Evolutionary conservation across 805 yeast genomes (phyloP).

Genomic region (Saccharomyces jurei): DNA sequence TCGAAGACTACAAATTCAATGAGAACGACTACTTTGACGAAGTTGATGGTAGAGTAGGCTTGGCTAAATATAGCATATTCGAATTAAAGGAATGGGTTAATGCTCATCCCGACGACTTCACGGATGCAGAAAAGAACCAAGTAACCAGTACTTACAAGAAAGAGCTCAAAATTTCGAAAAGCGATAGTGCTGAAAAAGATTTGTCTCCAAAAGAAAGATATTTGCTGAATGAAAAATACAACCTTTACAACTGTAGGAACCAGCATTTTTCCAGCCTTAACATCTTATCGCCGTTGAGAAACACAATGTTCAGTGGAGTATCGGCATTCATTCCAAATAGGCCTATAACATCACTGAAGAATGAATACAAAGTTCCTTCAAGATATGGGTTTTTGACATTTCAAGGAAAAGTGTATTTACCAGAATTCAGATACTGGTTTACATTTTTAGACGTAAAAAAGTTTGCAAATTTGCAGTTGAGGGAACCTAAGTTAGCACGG

Average conservation of each 20-base stretch:
- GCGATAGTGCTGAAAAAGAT: slow-evolving; percentile 12
- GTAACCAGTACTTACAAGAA: slow-evolving; percentile 9
- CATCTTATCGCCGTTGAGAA: slow-evolving; percentile 45
- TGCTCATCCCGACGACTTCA: slow-evolving; percentile 9
- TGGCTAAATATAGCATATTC: slow-evolving; percentile 5
- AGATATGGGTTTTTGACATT: slow-evolving; percentile 29
- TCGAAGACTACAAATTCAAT: not conserved
- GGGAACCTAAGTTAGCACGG: slow-evolving; percentile 5
- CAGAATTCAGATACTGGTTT: slow-evolving; percentile 53
- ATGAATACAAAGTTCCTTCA: slow-evolving; percentile 42
- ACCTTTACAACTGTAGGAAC: slow-evolving; percentile 49
- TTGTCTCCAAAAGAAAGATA: slow-evolving; percentile 29
- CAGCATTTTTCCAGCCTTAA: slow-evolving; percentile 44
- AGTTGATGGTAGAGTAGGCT: slow-evolving; percentile 1
- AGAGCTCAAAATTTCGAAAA: slow-evolving; percentile 9
- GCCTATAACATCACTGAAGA: slow-evolving; percentile 34
- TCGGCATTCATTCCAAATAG: slow-evolving; percentile 49
- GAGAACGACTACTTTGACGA: not conserved
- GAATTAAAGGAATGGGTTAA: slow-evolving; percentile 7
- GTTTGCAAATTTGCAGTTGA: slow-evolving; percentile 11
- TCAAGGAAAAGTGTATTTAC: slow-evolving; percentile 39
- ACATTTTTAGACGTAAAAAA: slow-evolving; percentile 14
- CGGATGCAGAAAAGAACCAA: not conserved
- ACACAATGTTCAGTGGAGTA: slow-evolving; percentile 52
- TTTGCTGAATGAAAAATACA: slow-evolving; percentile 26